Evolutionary conservation across 148 eudicot species (phyloP), one percentile per base, ranked within the genome.

Genomic region (Silene uniflora): DNA sequence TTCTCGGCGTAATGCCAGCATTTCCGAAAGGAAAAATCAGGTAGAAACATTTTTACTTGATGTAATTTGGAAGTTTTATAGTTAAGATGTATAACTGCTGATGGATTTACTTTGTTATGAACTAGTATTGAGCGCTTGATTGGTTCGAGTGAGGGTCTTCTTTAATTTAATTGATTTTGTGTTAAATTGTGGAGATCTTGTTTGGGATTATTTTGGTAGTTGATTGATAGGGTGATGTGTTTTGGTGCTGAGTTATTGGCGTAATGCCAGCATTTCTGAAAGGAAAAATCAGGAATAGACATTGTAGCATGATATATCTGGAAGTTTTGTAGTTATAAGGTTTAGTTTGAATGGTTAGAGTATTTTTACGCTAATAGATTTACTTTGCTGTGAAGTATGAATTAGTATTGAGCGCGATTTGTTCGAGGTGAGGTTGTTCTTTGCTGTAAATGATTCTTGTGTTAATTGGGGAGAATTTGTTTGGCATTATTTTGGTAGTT

Each of bases 21-120:
- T 85, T 23, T 85, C 87, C 0, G 99, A 95, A 81, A 87, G 88
- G 76, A 90, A 84, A 87, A 85, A 89, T 60, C 89, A 70, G 88
- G 97, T 92, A n/a, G 88, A 13, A 56, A 13, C n/a, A 6, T 61
- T 22, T 4, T 27, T n/a, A n/a, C 10, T 25, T 29, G 22, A 19
- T 69, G 0, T 69, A 22, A 12, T 47, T 69, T 47, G 72, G 16
- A 67, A 42, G 10, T 18, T 27, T 12, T 17, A 7, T 64, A 64
- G 39, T 64, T 8, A 8, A 2, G 35, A 32, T 16, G 23, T 2
- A 2, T 18, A 35, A 17, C 4, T 68, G 29, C 18, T 66, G 44
- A 7, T 68, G 10, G 39, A 27, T 24, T 63, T 63, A 24, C 39
- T 63, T 63, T 24, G 67, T 6, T 5, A 3, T 25, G 67, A 23